These are phyloP conservation scores for Elsinoe fawcettii DNA, from an alignment of 2,329 filamentous ascomycete genomes.

Conservation along the genomic window DNA sequence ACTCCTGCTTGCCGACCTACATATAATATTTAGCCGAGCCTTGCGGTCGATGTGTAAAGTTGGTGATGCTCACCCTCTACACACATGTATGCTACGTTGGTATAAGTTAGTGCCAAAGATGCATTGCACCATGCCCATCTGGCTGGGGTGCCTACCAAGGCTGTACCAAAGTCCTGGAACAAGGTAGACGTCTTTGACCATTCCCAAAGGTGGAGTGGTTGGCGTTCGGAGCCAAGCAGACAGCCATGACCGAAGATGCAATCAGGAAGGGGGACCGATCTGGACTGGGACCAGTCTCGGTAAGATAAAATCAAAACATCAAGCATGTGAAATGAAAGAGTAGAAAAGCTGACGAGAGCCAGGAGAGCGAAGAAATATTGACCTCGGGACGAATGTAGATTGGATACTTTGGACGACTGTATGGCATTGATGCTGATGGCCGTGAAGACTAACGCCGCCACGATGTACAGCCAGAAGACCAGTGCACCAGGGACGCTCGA, in stretches of 20 bases:
- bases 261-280: conserved; percentile 7
- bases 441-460: conserved; percentile 25
- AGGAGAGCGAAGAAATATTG: conserved; percentile 20
- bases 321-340: conserved; percentile 30
- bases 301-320: conserved; percentile 29
- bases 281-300: conserved; percentile 20
- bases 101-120: conserved; percentile 23
- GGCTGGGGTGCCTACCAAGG: conserved; percentile 23
- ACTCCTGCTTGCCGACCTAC: conserved; percentile 23
- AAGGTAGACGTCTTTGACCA: conserved; percentile 29
- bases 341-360: conserved; percentile 26
- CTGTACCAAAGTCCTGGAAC: conserved; percentile 28
- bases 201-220: conserved; percentile 21
- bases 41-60: not conserved
- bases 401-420: conserved; percentile 10
- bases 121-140: conserved; percentile 24
- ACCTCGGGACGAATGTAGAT: not conserved
- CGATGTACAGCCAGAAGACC: conserved; percentile 31
- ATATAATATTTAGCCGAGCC: not conserved
- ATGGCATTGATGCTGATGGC: conserved; percentile 14
- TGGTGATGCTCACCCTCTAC: conserved; percentile 20
- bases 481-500: not conserved
- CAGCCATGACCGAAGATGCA: conserved; percentile 9
- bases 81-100: conserved; percentile 25
- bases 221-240: conserved; percentile 4